Evolutionary conservation across 2,329 filamentous ascomycete species (phyloP).

Genomic region (Colletotrichum somersetense): DNA sequence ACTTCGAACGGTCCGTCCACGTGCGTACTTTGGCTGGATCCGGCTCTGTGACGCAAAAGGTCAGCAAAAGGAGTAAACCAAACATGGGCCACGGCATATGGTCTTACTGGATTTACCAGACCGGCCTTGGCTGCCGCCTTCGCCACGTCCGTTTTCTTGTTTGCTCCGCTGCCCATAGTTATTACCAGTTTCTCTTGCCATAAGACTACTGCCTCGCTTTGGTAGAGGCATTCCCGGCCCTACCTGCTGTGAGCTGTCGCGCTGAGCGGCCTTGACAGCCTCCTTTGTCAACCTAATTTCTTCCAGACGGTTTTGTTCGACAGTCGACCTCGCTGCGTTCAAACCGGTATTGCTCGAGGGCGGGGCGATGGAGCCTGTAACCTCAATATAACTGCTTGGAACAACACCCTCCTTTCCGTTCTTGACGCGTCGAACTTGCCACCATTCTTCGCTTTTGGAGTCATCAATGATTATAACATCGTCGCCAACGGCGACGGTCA

Average conservation of each 20-base stretch:
- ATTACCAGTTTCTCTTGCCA: constrained; percentile 75
- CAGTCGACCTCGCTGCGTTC: constrained; percentile 68
- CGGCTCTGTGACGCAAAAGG: constrained; percentile 70
- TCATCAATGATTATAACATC: constrained; percentile 94
- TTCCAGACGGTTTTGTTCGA: constrained; percentile 83
- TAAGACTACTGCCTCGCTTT: constrained; percentile 83
- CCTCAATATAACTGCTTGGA: constrained; percentile 94
- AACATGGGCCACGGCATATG: not conserved
- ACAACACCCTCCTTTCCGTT: constrained; percentile 97
- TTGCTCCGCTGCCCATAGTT: constrained; percentile 76
- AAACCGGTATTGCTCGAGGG: constrained; percentile 64
- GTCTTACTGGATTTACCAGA: constrained; percentile 71
- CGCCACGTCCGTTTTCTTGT: constrained; percentile 75
- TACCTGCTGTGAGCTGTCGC: constrained; percentile 74
- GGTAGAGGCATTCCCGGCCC: constrained; percentile 81
- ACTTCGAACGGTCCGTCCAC: constrained; percentile 95
- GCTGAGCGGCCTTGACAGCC: constrained; percentile 72
- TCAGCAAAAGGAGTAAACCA: constrained; percentile 38
- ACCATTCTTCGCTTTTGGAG: constrained; percentile 96
- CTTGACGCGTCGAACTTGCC: constrained; percentile 91
- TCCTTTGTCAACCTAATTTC: constrained; percentile 88
- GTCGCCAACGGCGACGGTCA: constrained; percentile 89
- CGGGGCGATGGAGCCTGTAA: constrained; percentile 75
- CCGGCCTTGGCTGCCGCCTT: constrained; percentile 62
- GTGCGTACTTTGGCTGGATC: constrained; percentile 85